Base-by-base conservation (phyloP, 164 flowering plant genomes). In the Dillenia turbinata region DNA sequence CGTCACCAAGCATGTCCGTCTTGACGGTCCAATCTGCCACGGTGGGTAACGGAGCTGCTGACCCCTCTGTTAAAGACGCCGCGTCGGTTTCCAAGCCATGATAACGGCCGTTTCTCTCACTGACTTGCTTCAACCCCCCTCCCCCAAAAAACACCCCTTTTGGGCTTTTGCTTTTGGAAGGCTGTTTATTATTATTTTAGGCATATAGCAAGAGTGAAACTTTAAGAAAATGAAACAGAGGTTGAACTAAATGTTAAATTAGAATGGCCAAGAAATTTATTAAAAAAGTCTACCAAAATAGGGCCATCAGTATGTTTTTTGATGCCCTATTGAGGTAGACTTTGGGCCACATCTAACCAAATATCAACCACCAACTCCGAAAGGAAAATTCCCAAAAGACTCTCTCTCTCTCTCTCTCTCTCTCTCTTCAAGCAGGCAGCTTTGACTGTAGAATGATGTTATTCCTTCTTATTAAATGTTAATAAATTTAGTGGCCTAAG, bases 51-150 rank as follows among this genome's bases (percentile, higher is more conserved):
- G 82, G 76, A 47, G 76, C 61, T 0, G 71, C 48, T 0, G 82
- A 83, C 44, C 57, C 69, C 9, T 69, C 87, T 59, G 71, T 73
- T 8, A 87, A 84, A 60, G 92, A 85, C 49, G 79, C 81, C 5
- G 65, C 85, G 17, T 86, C 92, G 62, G 84, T 83, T 54, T 82
- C 92, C 22, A 85, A 81, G 71, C 90, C 90, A 17, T 85, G 81
- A 83, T 9, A 22, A 44, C 4, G 9, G 9, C 12, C 19, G 26
- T 33, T 33, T 33, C 40, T 5, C 7, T 33, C 6, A 4, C 40
- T 5, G 47, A 10, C 2, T 5, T 2, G 22, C 2, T 43, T 44
- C 12, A n/a, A 9, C 22, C 22, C 22, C 22, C 47, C 11, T 1
- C 11, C 5, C 9, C 4, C 6, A 19, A 14, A 24, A 40, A 54